A percentile compares a stretch with the other conserved stretches of the same genome.
Conservation (phyloP, 495 filamentous ascomycete genomes). For the Trichoderma reesei region DNA sequence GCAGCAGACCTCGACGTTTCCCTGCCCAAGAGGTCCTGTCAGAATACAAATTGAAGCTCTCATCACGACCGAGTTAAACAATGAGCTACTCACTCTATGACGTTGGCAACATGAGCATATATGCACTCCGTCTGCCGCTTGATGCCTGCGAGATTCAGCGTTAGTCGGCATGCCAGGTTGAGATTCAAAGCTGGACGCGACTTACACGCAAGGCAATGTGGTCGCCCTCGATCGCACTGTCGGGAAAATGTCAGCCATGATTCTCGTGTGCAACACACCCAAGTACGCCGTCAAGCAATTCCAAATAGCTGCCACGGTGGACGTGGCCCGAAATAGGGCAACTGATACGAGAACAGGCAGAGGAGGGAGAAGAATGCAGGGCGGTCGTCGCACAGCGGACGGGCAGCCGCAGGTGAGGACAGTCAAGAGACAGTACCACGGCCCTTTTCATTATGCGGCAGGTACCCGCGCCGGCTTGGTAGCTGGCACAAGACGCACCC, state of each 20-base stretch:
- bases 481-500: neutral
- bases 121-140: conserved; percentile 60
- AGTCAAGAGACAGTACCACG: neutral
- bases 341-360: too few species aligned
- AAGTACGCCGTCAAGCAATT: conserved; percentile 3
- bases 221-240: conserved; percentile 48
- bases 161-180: neutral
- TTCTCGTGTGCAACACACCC: conserved; percentile 17
- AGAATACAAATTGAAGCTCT: neutral
- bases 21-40: conserved; percentile 17
- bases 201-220: conserved; percentile 58
- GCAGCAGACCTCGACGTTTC: conserved; percentile 38
- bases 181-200: neutral
- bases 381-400: neutral
- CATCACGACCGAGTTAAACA: too few species aligned
- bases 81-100: conserved; percentile 60
- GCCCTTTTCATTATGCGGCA: neutral
- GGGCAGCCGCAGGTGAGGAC: neutral
- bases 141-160: conserved; percentile 30
- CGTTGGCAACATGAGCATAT: conserved; percentile 58
- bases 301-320: neutral
- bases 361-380: neutral
- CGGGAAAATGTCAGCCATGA: conserved; percentile 19
- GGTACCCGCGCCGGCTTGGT: neutral
- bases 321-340: neutral